A percentile compares a stretch with the other conserved stretches of the same genome.
phyloP scores from a whole-genome alignment of 2,329 filamentous ascomycete species.

The Cephalotrichum gorgonifer region DNA sequence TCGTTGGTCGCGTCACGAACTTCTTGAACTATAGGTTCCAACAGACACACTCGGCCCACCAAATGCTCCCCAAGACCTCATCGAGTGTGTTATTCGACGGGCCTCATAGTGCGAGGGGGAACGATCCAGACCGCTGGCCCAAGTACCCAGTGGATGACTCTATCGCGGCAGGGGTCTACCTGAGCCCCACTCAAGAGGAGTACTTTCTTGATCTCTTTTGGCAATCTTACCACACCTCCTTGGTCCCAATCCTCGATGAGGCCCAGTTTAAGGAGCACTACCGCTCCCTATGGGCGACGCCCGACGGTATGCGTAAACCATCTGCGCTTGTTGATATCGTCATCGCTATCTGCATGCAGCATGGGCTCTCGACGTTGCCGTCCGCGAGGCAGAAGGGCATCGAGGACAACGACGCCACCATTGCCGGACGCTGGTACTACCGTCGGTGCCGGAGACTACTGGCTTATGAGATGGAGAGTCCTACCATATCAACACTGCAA shows the following conservation, averaged over 20 bases:
- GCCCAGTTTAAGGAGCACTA: conserved; percentile 31
- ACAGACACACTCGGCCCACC: conserved; percentile 14
- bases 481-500: conserved; percentile 35
- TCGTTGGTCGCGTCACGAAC: conserved; percentile 25
- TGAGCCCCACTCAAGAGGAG: conserved; percentile 28
- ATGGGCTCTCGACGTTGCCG: conserved; percentile 21
- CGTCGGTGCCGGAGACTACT: conserved; percentile 33
- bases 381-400: conserved; percentile 8
- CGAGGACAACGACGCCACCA: conserved; percentile 22
- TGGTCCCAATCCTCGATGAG: conserved; percentile 31
- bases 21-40: conserved; percentile 23
- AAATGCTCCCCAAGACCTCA: conserved; percentile 7
- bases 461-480: conserved; percentile 32
- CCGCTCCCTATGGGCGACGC: conserved; percentile 24
- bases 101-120: too few species aligned
- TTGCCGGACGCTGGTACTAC: conserved; percentile 35
- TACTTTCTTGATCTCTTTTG: conserved; percentile 36
- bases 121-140: neutral
- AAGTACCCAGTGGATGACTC: neutral
- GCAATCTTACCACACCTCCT: conserved; percentile 29
- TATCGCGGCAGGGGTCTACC: neutral
- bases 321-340: conserved; percentile 42
- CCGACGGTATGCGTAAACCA: conserved; percentile 20
- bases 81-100: neutral
- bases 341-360: conserved; percentile 40